A percentile compares a stretch with the other conserved stretches of the same genome.
Conservation (phyloP, 192 early-diverging fungal genomes). For the Chytriomyces hyalinus region DNA sequence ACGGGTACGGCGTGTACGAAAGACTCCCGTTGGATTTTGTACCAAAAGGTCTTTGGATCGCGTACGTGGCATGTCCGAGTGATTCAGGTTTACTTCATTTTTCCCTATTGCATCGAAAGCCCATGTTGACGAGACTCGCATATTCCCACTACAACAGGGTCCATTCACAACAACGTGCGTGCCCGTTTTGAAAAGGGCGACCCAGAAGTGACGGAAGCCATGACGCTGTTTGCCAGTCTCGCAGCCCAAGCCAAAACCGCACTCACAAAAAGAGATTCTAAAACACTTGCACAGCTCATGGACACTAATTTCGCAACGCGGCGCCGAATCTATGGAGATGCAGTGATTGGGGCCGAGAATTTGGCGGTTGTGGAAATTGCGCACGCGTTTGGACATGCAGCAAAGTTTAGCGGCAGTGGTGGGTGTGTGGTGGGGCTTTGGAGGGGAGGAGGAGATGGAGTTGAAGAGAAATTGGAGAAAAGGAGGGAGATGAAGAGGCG, state of each 20-base stretch:
- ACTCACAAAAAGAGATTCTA: slow-evolving; percentile 36
- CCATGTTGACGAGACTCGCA: too few species aligned
- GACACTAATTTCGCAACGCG: slow-evolving; percentile 61
- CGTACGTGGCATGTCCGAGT: slow-evolving; percentile 60
- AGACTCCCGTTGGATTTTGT: slow-evolving; percentile 40
- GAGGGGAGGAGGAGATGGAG: slow-evolving; percentile 2
- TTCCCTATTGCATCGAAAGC: not conserved
- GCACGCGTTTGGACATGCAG: slow-evolving; percentile 48
- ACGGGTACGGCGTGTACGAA: slow-evolving; percentile 59
- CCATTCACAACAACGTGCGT: slow-evolving; percentile 61
- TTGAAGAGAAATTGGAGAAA: not conserved
- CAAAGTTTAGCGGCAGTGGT: slow-evolving; percentile 66
- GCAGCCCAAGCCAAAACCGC: slow-evolving; percentile 45
- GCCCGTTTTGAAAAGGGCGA: slow-evolving; percentile 60
- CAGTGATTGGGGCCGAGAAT: slow-evolving; percentile 54
- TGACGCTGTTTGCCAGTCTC: slow-evolving; percentile 54
- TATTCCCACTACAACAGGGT: slow-evolving; percentile 17
- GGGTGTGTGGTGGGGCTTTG: slow-evolving; percentile 65
- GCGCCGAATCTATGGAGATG: slow-evolving; percentile 57
- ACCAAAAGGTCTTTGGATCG: slow-evolving; percentile 53
- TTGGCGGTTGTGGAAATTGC: slow-evolving; percentile 59
- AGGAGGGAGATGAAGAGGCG: slow-evolving; percentile 26
- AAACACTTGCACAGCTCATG: slow-evolving; percentile 57
- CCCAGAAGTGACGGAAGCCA: slow-evolving; percentile 57
- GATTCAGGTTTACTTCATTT: slow-evolving; percentile 51